Percentiles rank a stretch among this genome's conserved stretches.
Conservation (phyloP, 1,139 yeast species). For the Eremothecium cymbalariae region DNA sequence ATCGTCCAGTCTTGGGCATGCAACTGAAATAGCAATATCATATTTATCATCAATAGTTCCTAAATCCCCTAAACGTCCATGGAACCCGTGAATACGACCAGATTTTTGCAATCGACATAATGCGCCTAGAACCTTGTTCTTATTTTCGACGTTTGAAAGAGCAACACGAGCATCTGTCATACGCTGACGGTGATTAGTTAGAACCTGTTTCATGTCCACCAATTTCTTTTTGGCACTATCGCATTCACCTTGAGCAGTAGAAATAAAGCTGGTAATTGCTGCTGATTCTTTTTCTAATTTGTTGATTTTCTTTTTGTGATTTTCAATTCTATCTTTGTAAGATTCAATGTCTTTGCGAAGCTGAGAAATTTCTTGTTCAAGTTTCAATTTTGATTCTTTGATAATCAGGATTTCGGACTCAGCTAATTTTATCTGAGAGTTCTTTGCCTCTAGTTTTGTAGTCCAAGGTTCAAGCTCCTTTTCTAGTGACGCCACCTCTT, state of each 20-base stretch:
- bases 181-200: slow-evolving; percentile 52
- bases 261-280: slow-evolving; percentile 46
- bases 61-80: slow-evolving; percentile 85
- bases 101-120: slow-evolving; percentile 62
- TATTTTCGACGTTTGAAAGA: slow-evolving; percentile 52
- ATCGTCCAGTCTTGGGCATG: slow-evolving; percentile 84
- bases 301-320: slow-evolving; percentile 40
- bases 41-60: slow-evolving; percentile 82
- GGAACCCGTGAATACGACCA: slow-evolving; percentile 79
- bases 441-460: slow-evolving; percentile 55
- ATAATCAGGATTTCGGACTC: slow-evolving; percentile 59
- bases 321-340: slow-evolving; percentile 41
- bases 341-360: slow-evolving; percentile 35
- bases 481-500: slow-evolving; percentile 43
- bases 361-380: slow-evolving; percentile 32
- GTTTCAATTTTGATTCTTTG: slow-evolving; percentile 31
- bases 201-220: slow-evolving; percentile 44
- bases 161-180: slow-evolving; percentile 59
- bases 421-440: slow-evolving; percentile 57
- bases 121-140: slow-evolving; percentile 65
- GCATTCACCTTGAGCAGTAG: slow-evolving; percentile 52
- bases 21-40: slow-evolving; percentile 92
- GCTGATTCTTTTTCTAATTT: slow-evolving; percentile 39
- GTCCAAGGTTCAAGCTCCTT: slow-evolving; percentile 78
- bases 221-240: slow-evolving; percentile 42